These are phyloP conservation scores for Talaromyces sp. DNA, from an alignment of 2,329 filamentous ascomycete species.

Conservation along the genomic window DNA sequence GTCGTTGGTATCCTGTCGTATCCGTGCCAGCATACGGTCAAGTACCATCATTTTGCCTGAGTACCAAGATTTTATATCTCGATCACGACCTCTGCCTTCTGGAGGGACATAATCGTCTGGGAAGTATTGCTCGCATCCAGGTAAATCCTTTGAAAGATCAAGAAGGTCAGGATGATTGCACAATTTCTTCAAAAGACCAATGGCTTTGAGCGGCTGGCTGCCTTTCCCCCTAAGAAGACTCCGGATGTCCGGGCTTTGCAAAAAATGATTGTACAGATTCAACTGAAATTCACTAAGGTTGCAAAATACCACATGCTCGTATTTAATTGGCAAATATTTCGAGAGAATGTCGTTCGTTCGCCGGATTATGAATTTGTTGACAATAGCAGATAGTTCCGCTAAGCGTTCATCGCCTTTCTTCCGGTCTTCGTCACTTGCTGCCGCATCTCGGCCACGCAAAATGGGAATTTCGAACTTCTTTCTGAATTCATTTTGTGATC, in stretches of 20 bases:
- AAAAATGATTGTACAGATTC: slow-evolving; percentile 93
- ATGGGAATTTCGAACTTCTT: slow-evolving; percentile 94
- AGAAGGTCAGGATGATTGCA: slow-evolving; percentile 97
- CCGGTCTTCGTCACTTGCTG: slow-evolving; percentile 75
- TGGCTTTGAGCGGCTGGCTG: slow-evolving; percentile 92
- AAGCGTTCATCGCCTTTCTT: slow-evolving; percentile 79
- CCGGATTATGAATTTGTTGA: slow-evolving; percentile 98
- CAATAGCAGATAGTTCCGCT: slow-evolving; percentile 70
- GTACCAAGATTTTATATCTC: slow-evolving; percentile 91
- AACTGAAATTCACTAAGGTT: slow-evolving; percentile 88
- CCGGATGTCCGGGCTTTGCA: slow-evolving; percentile 91
- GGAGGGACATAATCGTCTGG: slow-evolving; percentile 86
- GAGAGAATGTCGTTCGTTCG: slow-evolving; percentile 96
- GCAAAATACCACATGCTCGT: slow-evolving; percentile 98
- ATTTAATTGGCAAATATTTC: slow-evolving; percentile 96
- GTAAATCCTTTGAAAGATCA: slow-evolving; percentile 74
- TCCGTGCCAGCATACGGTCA: slow-evolving; percentile 95
- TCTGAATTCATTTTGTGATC: slow-evolving; percentile 82
- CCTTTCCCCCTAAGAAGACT: slow-evolving; percentile 87
- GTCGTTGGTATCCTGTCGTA: slow-evolving; percentile 93
- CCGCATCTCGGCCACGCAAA: slow-evolving; percentile 81
- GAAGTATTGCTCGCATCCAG: slow-evolving; percentile 74
- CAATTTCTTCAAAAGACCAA: slow-evolving; percentile 93
- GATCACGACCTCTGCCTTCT: slow-evolving; percentile 78
- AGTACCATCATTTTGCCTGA: slow-evolving; percentile 98